Evolutionary conservation across 768 basidiomycete species (phyloP).

Genomic region (Amanita inopinata): DNA sequence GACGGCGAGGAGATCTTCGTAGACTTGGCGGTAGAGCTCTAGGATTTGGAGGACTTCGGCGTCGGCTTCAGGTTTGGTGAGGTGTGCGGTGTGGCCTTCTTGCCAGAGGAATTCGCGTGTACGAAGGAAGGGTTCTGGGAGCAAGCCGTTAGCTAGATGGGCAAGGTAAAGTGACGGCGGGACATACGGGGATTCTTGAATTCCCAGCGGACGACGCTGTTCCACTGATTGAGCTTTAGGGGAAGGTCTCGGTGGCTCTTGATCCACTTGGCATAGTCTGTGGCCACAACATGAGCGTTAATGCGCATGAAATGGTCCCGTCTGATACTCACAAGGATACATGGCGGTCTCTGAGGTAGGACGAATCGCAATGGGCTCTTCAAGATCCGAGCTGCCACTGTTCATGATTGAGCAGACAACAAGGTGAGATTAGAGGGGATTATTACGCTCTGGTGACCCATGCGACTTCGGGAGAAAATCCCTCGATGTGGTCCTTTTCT

Average conservation of each 20-base stretch:
- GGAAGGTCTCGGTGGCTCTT: constrained; percentile 95
- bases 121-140: constrained; percentile 88
- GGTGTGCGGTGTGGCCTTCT: constrained; percentile 95
- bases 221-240: constrained; percentile 97
- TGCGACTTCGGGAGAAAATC: constrained; percentile 99
- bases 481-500: constrained; percentile 98
- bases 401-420: neutral
- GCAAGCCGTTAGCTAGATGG: neutral
- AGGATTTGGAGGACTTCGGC: constrained; percentile 88
- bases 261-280: constrained; percentile 99
- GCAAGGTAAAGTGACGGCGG: neutral
- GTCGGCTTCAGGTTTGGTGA: constrained; percentile 85
- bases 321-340: constrained; percentile 77
- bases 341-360: constrained; percentile 98
- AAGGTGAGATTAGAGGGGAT: neutral
- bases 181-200: constrained; percentile 94
- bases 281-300: neutral
- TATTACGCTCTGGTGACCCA: constrained; percentile 94
- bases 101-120: constrained; percentile 99
- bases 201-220: constrained; percentile 98
- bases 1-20: constrained; percentile 94
- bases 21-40: constrained; percentile 90
- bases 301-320: neutral
- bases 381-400: constrained; percentile 87
- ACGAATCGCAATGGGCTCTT: constrained; percentile 95